Evolutionary conservation across 768 basidiomycete species (phyloP), one percentile per base, ranked within the genome.

Genomic region (Tylopilus felleus): DNA sequence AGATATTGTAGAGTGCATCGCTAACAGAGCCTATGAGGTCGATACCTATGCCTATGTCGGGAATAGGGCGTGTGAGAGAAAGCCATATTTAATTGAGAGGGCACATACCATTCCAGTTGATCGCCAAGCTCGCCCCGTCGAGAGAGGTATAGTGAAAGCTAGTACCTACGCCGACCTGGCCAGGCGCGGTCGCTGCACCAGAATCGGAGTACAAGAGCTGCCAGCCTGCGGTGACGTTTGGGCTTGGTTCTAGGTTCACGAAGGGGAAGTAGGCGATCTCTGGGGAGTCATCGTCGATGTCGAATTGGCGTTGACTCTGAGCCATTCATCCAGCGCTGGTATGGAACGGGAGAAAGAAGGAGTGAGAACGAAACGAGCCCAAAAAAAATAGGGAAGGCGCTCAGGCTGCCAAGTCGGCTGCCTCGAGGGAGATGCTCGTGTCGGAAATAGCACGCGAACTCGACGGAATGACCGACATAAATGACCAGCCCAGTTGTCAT

Each of bases 261-360:
- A 82, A 79, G 22, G 89, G 88, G 54, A 67, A 75, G 73, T 88
- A 90, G 25, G 61, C 57, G 59, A 90, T 72, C 43, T 75, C 63
- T 5, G 88, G 88, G 40, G 88, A 88, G 50, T 82, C 81, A 65
- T 89, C 82, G 68, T 85, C 80, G 61, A 90, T 73, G 54, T 68
- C 59, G 69, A 88, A 74, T 53, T 76, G 65, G 31, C 36, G 49
- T 41, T 49, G 46, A 31, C 36, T 40, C 52, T 35, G 39, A 57
- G 70, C 69, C 70, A 70, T 70, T 59, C 69, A 72, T 68, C 60
- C 66, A 80, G 58, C 44, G 56, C 52, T 51, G 50, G 51, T 27
- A 43, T 29, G 29, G 29, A n/a, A n/a, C n/a, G n/a, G n/a, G n/a
- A n/a, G 55, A 27, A 27, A 50, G 57, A 50, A 52, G 49, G 59